Percentiles rank a stretch among this genome's conserved stretches.
Conservation (phyloP, 352 stramenopile species). For the Pythium insidiosum region DNA sequence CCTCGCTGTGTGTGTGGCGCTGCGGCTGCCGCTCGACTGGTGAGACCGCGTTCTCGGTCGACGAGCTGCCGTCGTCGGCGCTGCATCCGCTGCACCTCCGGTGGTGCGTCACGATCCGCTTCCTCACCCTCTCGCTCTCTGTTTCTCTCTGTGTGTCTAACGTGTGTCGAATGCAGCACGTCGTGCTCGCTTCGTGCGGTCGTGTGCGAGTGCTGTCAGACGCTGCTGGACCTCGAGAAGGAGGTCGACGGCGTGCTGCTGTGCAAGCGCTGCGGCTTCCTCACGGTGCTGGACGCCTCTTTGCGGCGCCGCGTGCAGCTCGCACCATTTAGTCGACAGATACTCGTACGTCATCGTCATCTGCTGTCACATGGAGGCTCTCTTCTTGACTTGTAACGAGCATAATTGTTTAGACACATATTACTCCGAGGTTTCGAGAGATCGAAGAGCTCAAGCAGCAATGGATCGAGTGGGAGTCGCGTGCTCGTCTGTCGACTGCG, state of each 20-base stretch:
- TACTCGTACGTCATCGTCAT: constrained; percentile 11
- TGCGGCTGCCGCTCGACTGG: neutral
- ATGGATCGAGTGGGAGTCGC: constrained; percentile 7
- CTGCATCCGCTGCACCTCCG: neutral
- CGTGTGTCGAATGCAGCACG: no score
- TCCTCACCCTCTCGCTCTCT: no score
- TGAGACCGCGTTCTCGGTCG: no score
- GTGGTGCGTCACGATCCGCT: neutral
- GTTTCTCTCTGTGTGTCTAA: neutral
- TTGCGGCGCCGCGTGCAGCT: constrained; percentile 17
- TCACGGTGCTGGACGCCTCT: constrained; percentile 16
- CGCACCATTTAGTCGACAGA: constrained; percentile 10
- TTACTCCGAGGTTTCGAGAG: neutral
- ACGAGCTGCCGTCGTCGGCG: neutral
- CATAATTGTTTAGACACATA: neutral
- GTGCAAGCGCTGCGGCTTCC: constrained; percentile 21
- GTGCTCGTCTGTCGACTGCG: neutral
- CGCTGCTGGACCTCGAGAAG: constrained; percentile 8
- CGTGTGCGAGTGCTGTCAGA: constrained; percentile 21
- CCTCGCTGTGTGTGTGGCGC: no score
- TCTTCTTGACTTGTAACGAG: neutral
- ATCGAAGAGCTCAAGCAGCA: neutral
- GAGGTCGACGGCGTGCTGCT: constrained; percentile 17
- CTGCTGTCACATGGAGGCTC: no score
- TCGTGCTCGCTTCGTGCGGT: constrained; percentile 12